phyloP scores from a whole-genome alignment of 805 yeast genomes.

The Yarrowia porcina region DNA sequence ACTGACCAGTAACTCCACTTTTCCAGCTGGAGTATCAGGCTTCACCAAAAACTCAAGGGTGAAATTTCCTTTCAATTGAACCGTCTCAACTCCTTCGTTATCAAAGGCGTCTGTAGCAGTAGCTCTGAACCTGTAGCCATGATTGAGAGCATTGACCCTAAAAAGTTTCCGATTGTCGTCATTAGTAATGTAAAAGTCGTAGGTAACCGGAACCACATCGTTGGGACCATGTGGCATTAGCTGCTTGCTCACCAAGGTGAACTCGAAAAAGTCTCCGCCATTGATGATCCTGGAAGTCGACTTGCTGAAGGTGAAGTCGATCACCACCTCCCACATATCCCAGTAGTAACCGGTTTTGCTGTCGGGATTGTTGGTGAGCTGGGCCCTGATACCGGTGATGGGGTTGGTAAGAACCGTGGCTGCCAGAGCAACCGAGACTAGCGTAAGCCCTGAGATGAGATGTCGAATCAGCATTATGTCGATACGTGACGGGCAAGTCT shows the following conservation, averaged over 20 bases:
- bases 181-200: not conserved
- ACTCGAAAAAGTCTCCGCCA: not conserved
- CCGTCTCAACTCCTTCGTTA: not conserved
- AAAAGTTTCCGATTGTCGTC: not conserved
- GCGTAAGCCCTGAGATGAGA: not conserved
- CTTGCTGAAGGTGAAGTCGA: not conserved
- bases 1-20: not conserved
- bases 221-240: not conserved
- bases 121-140: not conserved
- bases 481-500: no score
- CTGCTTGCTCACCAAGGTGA: not conserved
- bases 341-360: not conserved
- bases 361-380: not conserved
- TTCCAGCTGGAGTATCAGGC: not conserved
- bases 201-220: not conserved
- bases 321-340: not conserved
- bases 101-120: not conserved
- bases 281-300: not conserved
- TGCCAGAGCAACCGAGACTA: not conserved
- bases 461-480: not conserved
- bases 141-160: not conserved
- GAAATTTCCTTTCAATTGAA: not conserved
- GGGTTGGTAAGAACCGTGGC: not conserved
- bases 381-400: not conserved
- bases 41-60: not conserved